These are phyloP conservation scores for Irpex sp. DNA, from an alignment of 1,284 basidiomycete species.

Conservation along the genomic window DNA sequence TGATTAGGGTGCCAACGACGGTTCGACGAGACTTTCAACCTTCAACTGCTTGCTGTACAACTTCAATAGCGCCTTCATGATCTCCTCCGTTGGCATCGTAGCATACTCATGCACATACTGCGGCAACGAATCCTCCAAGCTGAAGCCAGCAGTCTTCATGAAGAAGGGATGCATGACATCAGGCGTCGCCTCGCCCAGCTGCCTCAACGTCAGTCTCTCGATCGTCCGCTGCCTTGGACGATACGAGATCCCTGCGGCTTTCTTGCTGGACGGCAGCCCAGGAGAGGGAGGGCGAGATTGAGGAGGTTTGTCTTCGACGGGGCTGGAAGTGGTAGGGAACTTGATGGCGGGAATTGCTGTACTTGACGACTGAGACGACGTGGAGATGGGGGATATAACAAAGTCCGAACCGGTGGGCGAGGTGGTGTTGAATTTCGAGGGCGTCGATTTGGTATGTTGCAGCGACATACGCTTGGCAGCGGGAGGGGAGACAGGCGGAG, in stretches of 20 bases:
- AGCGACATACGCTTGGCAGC: conserved; percentile 1
- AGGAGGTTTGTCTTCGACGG: background rate
- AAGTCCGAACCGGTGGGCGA: conserved; percentile 4
- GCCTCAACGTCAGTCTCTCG: conserved; percentile 74
- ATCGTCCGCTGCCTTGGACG: conserved; percentile 53
- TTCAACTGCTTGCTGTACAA: conserved; percentile 77
- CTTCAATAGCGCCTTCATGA: conserved; percentile 79
- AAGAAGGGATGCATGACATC: conserved; percentile 87
- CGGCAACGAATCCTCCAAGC: conserved; percentile 76
- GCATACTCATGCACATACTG: conserved; percentile 88
- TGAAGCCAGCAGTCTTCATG: conserved; percentile 81
- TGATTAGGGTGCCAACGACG: background rate
- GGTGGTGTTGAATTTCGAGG: background rate
- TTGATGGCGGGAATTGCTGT: background rate
- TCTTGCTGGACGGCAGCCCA: conserved; percentile 19
- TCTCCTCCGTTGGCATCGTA: conserved; percentile 77
- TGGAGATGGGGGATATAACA: background rate
- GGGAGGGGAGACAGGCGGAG: background rate
- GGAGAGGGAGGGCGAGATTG: conserved; percentile 8
- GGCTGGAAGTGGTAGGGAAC: background rate
- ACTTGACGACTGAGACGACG: background rate
- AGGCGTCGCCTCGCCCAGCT: conserved; percentile 83
- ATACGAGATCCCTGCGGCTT: conserved; percentile 42
- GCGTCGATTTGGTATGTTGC: conserved; percentile 3
- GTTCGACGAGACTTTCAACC: conserved; percentile 9